These are phyloP conservation scores for Fomes fomentarius DNA, from an alignment of 1,284 basidiomycete species.

Conservation along the genomic window DNA sequence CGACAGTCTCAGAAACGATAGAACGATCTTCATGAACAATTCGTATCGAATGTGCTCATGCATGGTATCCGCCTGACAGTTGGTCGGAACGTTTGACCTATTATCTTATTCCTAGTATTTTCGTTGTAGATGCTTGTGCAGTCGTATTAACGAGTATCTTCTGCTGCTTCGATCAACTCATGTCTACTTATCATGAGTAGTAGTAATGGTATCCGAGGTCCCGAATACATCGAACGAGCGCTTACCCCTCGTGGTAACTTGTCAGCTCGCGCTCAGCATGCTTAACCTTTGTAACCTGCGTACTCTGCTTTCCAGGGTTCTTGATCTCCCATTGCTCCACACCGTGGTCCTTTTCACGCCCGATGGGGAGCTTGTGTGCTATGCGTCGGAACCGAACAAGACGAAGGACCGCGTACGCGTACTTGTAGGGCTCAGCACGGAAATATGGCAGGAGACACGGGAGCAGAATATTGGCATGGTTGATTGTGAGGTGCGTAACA, in stretches of 20 bases:
- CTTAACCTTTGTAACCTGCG: conserved; percentile 64
- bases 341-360: conserved; percentile 66
- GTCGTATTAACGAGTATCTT: background rate
- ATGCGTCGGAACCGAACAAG: conserved; percentile 49
- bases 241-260: background rate
- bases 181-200: background rate
- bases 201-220: too few relatives aligned
- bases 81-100: background rate
- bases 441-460: conserved; percentile 75
- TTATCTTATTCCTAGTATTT: conserved; percentile 24
- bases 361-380: conserved; percentile 63
- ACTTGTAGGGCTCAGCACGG: conserved; percentile 67
- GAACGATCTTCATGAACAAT: too few relatives aligned
- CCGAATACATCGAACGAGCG: background rate
- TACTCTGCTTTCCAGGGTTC: conserved; percentile 56
- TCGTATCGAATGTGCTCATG: background rate
- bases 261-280: conserved; percentile 40
- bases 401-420: conserved; percentile 75
- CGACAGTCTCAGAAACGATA: conserved; percentile 32
- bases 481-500: conserved; percentile 65
- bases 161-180: background rate
- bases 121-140: conserved; percentile 10
- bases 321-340: conserved; percentile 56
- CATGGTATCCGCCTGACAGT: background rate
- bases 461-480: conserved; percentile 66